Base-by-base conservation (phyloP, 495 filamentous ascomycete genomes). In the Copromyces sp. region DNA sequence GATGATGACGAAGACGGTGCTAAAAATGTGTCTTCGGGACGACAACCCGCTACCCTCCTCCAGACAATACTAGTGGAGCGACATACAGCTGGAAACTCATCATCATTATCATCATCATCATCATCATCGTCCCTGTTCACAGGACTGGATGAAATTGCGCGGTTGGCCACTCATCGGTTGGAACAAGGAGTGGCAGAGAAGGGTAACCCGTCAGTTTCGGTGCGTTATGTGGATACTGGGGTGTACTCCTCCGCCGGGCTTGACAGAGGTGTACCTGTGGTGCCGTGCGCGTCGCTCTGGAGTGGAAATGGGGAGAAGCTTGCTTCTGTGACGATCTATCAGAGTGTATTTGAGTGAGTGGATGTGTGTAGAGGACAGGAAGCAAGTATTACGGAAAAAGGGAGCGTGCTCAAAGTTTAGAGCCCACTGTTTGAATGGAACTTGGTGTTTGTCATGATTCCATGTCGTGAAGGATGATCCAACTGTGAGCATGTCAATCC, bases 11-110 rank as follows among this genome's bases (percentile, higher is more conserved):
- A 47, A 12, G 72, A 32, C 1, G 11, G 37, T 32, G 70, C 4
- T 9, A 53, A 70, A 61, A 61, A 61, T 0, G 4, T 5, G 24
- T 0, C 44, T 17, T 42, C 44, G 11, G 44, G 44, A 2, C 45
- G 11, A 3, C 24, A 1, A 17, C 53, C 53, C 24, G 12, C 53
- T 20, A 69, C 24, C 24, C 24, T 79, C 38, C 73, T 79, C 14
- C 77, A 79, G 73, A 79, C 76, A 2, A 53, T 75, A 16, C 71
- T 77, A n/a, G 73, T 68, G 20, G 76, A 77, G 44, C 41, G 32
- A 24, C 47, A 32, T 9, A 39, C n/a, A n/a, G n/a, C 17, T 41
- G 39, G 17, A 6, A 16, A 29, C 9, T 38, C 20, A 24, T 24
- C 20, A 14, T 24, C 45, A 12, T 12, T 9, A 2, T 0, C 17